Evolutionary conservation across 225 moss, liverwort and hornwort genomes (phyloP).

Genomic region (Asterella californica): DNA sequence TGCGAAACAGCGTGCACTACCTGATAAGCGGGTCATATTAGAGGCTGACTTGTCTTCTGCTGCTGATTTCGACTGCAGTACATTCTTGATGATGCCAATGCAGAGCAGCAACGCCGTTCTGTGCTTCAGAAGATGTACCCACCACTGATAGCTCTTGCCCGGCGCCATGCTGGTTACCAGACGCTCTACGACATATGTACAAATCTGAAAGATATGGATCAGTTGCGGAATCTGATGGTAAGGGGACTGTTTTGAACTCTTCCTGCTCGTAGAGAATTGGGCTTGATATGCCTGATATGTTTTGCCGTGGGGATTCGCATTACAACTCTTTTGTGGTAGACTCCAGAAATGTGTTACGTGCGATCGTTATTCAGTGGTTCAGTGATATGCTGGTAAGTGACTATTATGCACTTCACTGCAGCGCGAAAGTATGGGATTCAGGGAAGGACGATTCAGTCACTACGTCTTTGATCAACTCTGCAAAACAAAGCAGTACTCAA

Average conservation of each 20-base stretch:
- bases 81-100: constrained; percentile 48
- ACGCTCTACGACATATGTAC: constrained; percentile 88
- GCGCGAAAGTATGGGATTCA: constrained; percentile 97
- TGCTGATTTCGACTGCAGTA: constrained; percentile 44
- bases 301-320: background rate
- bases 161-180: constrained; percentile 88
- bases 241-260: background rate
- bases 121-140: constrained; percentile 66
- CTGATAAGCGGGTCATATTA: background rate
- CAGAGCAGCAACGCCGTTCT: constrained; percentile 54
- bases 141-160: constrained; percentile 71
- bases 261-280: background rate
- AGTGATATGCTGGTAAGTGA: constrained; percentile 8
- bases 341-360: background rate
- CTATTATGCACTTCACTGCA: constrained; percentile 27
- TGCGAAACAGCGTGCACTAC: too few relatives aligned
- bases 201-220: constrained; percentile 79
- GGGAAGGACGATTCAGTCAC: constrained; percentile 95
- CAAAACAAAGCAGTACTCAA: constrained; percentile 74
- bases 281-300: background rate
- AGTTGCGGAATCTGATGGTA: constrained; percentile 86
- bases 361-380: background rate
- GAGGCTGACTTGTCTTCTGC: background rate
- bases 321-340: background rate
- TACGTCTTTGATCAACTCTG: constrained; percentile 88